Base-by-base conservation (phyloP, 2,329 filamentous ascomycete species). In the Neopestalotiopsis sp. region DNA sequence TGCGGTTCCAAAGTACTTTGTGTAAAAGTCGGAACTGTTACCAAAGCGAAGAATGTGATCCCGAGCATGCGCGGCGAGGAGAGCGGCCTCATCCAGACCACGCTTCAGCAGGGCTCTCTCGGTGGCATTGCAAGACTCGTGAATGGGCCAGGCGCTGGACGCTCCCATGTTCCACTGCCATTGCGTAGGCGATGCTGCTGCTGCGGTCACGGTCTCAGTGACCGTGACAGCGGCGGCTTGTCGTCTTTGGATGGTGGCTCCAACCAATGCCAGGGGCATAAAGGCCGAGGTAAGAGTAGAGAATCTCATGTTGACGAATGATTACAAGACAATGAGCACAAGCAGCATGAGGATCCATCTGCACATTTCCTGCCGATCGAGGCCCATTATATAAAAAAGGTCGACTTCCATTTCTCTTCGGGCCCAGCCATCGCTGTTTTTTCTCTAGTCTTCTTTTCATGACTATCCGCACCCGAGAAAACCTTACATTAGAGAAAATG, bases 1-100 rank as follows among this genome's bases (percentile, higher is more conserved):
- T 1, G 82, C 82, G 66, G 87, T 84, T 61, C 91, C 89, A 75
- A 93, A 93, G 80, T 92, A 93, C 80, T 90, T 92, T 66, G 82
- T 81, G 75, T 89, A 90, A 69, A 91, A 84, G 24, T 85, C 81
- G 10, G 89, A 91, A 32, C 83, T 80, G 78, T 86, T 84, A 40
- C 90, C 89, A 73, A 82, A 87, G 61, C 84, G 83, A 14, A 88
- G 83, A 65, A 91, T 85, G 75, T 92, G 90, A 56, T 90, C 85
- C 69, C 86, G 87, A 6, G 91, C 91, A 74, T 91, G 89, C 65
- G 83, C 78, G 7, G 88, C 89, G 4, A 92, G 82, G 65, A 79
- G 76, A 53, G 90, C 78, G 4, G 88, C 84, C 76, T 93, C 91
- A 20, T 85, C 80, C 0, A 93, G 81, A 5, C 84, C 91, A 17